Evolutionary conservation across 192 early-diverging fungal species (phyloP).

Genomic region (Backusella morwellensis): DNA sequence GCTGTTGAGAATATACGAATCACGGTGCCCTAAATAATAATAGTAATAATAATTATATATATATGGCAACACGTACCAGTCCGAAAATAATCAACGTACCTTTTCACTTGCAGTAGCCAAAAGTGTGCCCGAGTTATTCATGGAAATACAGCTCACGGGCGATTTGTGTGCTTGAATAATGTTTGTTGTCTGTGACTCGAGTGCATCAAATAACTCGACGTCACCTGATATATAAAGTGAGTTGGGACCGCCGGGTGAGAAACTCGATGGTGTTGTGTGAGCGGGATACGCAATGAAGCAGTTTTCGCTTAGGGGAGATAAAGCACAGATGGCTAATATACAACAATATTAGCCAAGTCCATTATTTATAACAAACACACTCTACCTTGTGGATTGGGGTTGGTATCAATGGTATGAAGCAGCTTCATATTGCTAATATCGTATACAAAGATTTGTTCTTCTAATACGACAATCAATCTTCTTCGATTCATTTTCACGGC

Average conservation of each 20-base stretch:
- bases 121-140: conserved; percentile 90
- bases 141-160: conserved; percentile 79
- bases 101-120: conserved; percentile 96
- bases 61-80: no score
- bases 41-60: no score
- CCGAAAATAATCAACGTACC: conserved; percentile 39
- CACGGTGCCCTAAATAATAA: conserved; percentile 70
- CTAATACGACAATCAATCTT: conserved; percentile 89
- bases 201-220: conserved; percentile 91
- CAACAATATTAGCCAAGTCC: not conserved
- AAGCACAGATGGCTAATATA: conserved; percentile 73
- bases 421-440: conserved; percentile 99
- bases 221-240: conserved; percentile 66
- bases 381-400: conserved; percentile 78
- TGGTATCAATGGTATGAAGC: conserved; percentile 93
- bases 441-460: conserved; percentile 95
- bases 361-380: no score
- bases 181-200: conserved; percentile 84
- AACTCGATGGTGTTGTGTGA: conserved; percentile 57
- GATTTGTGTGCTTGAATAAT: conserved; percentile 97
- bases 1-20: conserved; percentile 93
- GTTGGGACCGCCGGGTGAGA: conserved; percentile 37
- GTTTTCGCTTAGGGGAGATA: conserved; percentile 92
- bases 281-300: conserved; percentile 95
- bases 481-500: conserved; percentile 95